phyloP scores from a whole-genome alignment of 306 rosid genomes.

The Vigna hirtella region DNA sequence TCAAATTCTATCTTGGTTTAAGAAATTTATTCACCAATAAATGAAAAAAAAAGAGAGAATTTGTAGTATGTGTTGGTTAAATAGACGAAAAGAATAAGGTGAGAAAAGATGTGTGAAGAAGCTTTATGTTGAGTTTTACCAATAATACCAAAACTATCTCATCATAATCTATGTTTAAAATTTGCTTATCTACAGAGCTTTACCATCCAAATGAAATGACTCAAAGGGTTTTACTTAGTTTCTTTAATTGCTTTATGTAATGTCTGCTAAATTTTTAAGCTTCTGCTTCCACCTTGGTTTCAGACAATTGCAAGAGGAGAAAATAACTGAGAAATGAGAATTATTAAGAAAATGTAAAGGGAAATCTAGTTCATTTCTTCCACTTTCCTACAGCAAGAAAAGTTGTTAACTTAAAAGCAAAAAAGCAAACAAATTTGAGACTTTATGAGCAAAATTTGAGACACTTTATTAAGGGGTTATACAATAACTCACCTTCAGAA shows the following conservation, averaged over 20 bases:
- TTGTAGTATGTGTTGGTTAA: constrained; percentile 42
- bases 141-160: constrained; percentile 39
- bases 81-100: constrained; percentile 42
- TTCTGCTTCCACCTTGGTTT: constrained; percentile 31
- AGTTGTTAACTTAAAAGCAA: neutral
- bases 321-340: neutral
- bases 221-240: constrained; percentile 29
- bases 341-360: neutral
- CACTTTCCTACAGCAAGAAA: neutral
- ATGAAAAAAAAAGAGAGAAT: constrained; percentile 36
- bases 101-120: constrained; percentile 49
- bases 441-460: constrained; percentile 42
- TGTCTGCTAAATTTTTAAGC: constrained; percentile 13
- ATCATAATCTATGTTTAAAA: constrained; percentile 31
- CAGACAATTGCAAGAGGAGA: constrained; percentile 23
- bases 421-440: constrained; percentile 1
- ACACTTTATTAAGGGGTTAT: constrained; percentile 41
- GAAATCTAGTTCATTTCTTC: constrained; percentile 14
- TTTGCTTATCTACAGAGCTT: constrained; percentile 31
- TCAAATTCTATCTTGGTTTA: constrained; percentile 51
- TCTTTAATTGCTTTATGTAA: constrained; percentile 39
- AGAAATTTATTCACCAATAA: constrained; percentile 41
- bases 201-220: constrained; percentile 38
- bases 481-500: constrained; percentile 26
- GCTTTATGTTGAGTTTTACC: constrained; percentile 38